Percentiles rank a stretch among this genome's conserved stretches.
Conservation (phyloP, 2,329 filamentous ascomycete species). For the Trematosphaeria pertusa region DNA sequence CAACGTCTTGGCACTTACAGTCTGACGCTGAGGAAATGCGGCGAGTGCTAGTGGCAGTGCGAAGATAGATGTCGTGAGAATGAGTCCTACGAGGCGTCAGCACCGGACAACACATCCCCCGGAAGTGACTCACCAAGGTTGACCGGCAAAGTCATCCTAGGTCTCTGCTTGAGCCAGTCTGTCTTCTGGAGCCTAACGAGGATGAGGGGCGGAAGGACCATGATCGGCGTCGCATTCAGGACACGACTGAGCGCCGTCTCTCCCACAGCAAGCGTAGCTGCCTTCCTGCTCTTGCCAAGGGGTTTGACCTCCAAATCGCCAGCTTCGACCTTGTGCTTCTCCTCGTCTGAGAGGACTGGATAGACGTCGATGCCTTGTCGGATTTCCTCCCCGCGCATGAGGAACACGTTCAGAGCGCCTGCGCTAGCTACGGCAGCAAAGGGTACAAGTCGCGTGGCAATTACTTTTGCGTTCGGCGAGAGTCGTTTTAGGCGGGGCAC, state of each 20-base stretch:
- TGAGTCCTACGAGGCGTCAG: slow-evolving; percentile 61
- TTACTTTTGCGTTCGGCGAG: slow-evolving; percentile 74
- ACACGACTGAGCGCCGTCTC: slow-evolving; percentile 93
- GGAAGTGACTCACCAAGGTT: slow-evolving; percentile 73
- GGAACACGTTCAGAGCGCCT: slow-evolving; percentile 90
- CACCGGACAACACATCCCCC: slow-evolving; percentile 36
- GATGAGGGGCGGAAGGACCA: slow-evolving; percentile 90
- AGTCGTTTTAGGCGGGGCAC: slow-evolving; percentile 84
- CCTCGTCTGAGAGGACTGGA: slow-evolving; percentile 75
- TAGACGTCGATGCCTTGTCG: slow-evolving; percentile 90
- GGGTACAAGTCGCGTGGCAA: slow-evolving; percentile 87
- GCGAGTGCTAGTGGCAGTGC: slow-evolving; percentile 89
- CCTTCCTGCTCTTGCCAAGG: slow-evolving; percentile 86
- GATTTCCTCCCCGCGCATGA: slow-evolving; percentile 98
- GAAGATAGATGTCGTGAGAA: slow-evolving; percentile 84
- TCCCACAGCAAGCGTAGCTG: slow-evolving; percentile 85
- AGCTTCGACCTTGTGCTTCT: slow-evolving; percentile 71
- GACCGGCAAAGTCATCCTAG: slow-evolving; percentile 77
- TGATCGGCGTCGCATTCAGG: slow-evolving; percentile 93
- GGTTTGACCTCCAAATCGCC: slow-evolving; percentile 66
- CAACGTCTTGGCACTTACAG: slow-evolving; percentile 74
- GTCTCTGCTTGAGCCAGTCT: slow-evolving; percentile 79
- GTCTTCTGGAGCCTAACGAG: slow-evolving; percentile 85
- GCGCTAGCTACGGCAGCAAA: slow-evolving; percentile 95
- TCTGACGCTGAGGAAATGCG: slow-evolving; percentile 91